Base-by-base conservation (phyloP, 2,329 filamentous ascomycete species). In the Ilyonectria mors-panacis region DNA sequence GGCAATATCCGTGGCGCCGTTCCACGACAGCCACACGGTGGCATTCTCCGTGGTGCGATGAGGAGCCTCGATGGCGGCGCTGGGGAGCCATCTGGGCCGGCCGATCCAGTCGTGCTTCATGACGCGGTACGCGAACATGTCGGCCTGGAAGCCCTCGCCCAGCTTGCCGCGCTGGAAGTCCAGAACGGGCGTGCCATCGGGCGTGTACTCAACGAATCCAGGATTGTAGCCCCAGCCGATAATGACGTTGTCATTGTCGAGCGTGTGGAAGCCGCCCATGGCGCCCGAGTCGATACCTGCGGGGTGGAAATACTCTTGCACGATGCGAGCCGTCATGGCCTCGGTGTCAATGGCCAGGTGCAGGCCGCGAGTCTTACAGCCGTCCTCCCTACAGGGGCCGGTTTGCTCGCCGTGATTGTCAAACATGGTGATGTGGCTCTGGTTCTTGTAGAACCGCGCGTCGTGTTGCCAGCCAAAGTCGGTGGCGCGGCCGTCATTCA, bases 381-480 rank as follows among this genome's bases (percentile, higher is more conserved):
- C 66, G 8, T 63, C 54, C 2, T 72, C 61, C 2, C 58, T 66
- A 62, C 79, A 81, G 23, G 65, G 71, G 0, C 72, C 73, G 2
- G 77, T 80, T 4, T 75, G 66, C 68, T 80, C 77, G 48, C 69
- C 75, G 51, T 81, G 80, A 70, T 83, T 82, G 72, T 82, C 80
- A 63, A 83, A 83, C 56, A 82, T 74, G 59, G 78, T 79, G 58
- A 82, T 71, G 47, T 77, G 76, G 12, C 57, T 72, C 57, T 76
- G 73, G 61, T 74, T 65, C 50, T 73, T 71, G 70, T 75, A 72
- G 67, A 80, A 75, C 23, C 77, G 77, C 6, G 78, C 79, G 57
- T 82, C 78, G 68, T 82, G 81, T 70, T 83, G 81, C 77, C 80
- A 82, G 56, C 74, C 73, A 69, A 82, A 81, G 66, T 79, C 73